phyloP scores from a whole-genome alignment of 768 basidiomycete genomes.

The Panaeolus cyanescens region DNA sequence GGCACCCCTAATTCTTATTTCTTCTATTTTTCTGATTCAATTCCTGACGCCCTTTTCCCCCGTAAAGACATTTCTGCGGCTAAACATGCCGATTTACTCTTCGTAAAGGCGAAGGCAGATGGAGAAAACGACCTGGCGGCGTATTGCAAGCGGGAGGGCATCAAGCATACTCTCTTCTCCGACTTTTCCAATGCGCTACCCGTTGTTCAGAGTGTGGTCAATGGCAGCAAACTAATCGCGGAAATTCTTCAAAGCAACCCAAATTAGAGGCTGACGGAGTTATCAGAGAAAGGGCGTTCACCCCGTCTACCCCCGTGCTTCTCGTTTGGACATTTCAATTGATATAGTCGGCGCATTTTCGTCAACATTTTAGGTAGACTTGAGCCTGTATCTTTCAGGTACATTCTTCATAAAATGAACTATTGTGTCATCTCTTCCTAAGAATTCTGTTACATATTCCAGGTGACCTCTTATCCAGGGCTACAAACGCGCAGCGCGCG shows the following conservation, averaged over 20 bases:
- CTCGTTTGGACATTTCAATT: background rate
- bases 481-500: no score
- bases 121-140: slow-evolving; percentile 85
- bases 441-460: no score
- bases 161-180: slow-evolving; percentile 77
- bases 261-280: background rate
- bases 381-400: background rate
- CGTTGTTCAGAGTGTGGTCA: slow-evolving; percentile 68
- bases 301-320: background rate
- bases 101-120: slow-evolving; percentile 80
- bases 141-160: slow-evolving; percentile 79
- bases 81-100: slow-evolving; percentile 89
- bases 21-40: no score
- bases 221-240: slow-evolving; percentile 61
- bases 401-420: background rate
- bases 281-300: background rate
- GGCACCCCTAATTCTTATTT: no score
- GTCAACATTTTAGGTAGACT: no score
- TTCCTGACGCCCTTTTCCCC: background rate
- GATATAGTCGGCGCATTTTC: no score
- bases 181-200: slow-evolving; percentile 67
- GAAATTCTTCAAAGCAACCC: background rate
- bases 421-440: no score
- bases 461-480: no score
- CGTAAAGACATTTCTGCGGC: slow-evolving; percentile 87